Evolutionary conservation across 2,329 filamentous ascomycete genomes (phyloP).

Genomic region (Metarhizium album): DNA sequence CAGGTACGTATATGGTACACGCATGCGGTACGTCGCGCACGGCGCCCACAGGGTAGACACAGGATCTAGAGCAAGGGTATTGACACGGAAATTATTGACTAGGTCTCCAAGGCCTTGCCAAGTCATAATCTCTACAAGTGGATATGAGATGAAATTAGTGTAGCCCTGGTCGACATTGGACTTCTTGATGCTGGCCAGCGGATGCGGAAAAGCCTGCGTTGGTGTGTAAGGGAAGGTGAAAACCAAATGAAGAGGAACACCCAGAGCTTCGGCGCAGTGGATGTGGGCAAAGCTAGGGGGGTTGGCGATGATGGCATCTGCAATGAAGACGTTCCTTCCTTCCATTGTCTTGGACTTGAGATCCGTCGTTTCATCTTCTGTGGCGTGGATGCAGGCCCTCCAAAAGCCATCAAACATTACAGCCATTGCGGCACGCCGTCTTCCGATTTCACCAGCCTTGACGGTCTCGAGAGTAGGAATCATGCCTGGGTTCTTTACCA

Average conservation of each 20-base stretch:
- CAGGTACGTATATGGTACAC: conserved; percentile 66
- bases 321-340: conserved; percentile 49
- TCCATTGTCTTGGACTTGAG: conserved; percentile 56
- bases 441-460: conserved; percentile 60
- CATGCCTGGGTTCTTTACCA: conserved; percentile 76
- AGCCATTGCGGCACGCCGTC: conserved; percentile 57
- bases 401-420: conserved; percentile 80
- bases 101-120: conserved; percentile 83
- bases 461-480: conserved; percentile 65
- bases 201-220: conserved; percentile 66
- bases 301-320: conserved; percentile 78
- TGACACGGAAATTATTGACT: conserved; percentile 62
- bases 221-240: conserved; percentile 80
- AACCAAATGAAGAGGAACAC: conserved; percentile 73
- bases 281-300: conserved; percentile 69
- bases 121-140: conserved; percentile 74
- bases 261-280: conserved; percentile 69
- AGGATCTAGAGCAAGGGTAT: conserved; percentile 59
- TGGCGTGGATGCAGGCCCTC: conserved; percentile 64
- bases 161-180: conserved; percentile 62
- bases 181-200: conserved; percentile 63
- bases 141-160: conserved; percentile 72
- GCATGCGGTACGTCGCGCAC: conserved; percentile 58
- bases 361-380: conserved; percentile 50
- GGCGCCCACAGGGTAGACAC: conserved; percentile 70